phyloP scores from a whole-genome alignment of 1,139 yeast genomes.

The Pneumocystis murina region DNA sequence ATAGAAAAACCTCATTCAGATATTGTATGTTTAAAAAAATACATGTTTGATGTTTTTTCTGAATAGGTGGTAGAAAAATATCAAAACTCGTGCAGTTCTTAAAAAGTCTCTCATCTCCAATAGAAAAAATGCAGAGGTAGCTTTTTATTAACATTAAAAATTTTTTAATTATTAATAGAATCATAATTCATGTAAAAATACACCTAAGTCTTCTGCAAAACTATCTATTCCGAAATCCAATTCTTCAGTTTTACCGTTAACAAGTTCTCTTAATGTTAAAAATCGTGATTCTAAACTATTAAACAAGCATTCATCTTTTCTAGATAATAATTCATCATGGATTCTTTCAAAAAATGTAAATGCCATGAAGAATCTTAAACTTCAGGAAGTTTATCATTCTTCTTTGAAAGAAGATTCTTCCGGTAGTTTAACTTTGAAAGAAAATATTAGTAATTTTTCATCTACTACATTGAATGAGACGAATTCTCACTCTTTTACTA shows the following conservation, averaged over 20 bases:
- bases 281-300: not conserved
- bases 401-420: not conserved
- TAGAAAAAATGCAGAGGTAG: not conserved
- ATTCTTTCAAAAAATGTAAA: not conserved
- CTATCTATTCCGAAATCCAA: not conserved
- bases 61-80: not conserved
- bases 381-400: not conserved
- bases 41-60: not conserved
- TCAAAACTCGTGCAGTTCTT: not conserved
- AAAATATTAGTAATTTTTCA: not conserved
- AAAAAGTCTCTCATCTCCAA: not conserved
- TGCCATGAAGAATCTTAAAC: not conserved
- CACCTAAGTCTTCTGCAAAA: not conserved
- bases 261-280: not conserved
- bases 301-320: not conserved
- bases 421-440: not conserved
- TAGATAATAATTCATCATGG: not conserved
- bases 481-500: not conserved
- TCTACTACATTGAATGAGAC: not conserved
- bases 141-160: not conserved
- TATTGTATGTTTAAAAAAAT: not conserved
- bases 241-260: not conserved
- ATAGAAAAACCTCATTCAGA: conserved; percentile 1
- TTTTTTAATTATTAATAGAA: not conserved
- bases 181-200: not conserved